Evolutionary conservation across 257 asterid species (phyloP), one percentile per base, ranked within the genome.

Genomic region (Solanum verrucosum): DNA sequence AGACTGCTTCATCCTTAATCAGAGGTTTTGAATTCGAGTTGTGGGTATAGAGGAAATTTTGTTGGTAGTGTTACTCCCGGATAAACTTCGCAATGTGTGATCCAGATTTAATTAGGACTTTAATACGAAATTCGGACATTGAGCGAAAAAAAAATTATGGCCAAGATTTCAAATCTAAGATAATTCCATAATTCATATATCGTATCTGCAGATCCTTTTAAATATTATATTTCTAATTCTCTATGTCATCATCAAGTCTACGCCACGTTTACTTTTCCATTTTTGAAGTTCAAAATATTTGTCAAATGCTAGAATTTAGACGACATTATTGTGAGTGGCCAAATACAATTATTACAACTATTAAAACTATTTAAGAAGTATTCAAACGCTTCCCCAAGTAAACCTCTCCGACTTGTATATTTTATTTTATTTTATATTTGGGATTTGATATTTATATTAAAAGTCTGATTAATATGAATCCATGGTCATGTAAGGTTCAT

Each of bases 21-120:
- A 44, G 0, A 44, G 2, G 0, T 44, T 1, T 44, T 4, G 14
- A 4, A 6, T 13, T 44, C 2, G 15, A 12, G 4, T 1, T 0
- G 0, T 12, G 2, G 15, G 0, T 46, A 13, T 13, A 14, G 0
- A 42, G 4, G 3, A 42, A 42, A 0, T 2, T 3, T 13, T 46
- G 12, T 4, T 46, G 1, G 0, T 13, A 13, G 0, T 14, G 2
- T 46, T 0, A 13, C 2, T 0, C 0, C 0, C 2, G 4, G 0
- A 46, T 46, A 2, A 14, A 14, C 56, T 1, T 4, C 2, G 6
- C 2, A 1, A 4, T 12, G 16, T 0, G 4, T 14, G 0, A 13
- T 46, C 0, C 0, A 46, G 0, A 46, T 46, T 13, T 46, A 46
- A 46, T 46, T 0, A 13, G 5, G 3, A 14, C 20, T 13, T 14